Base-by-base conservation (phyloP, 805 yeast genomes). In the Ogataea nonfermentans region DNA sequence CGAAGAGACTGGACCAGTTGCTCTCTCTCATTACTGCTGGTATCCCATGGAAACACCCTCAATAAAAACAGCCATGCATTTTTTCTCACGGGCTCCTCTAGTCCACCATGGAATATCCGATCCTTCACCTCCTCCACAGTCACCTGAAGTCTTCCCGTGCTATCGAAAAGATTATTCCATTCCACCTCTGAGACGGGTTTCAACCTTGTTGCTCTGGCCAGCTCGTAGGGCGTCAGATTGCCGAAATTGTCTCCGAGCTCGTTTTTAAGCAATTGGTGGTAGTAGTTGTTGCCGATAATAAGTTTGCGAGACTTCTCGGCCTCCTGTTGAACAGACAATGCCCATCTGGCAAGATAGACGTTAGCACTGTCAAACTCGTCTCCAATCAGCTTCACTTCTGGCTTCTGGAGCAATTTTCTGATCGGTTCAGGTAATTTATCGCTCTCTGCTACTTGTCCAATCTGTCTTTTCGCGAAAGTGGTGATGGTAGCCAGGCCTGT, bases 271-370 rank as follows among this genome's bases (percentile, higher is more conserved):
- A 76, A 57, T 22, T 71, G 72, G 30, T 71, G 62, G 48, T 81
- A 80, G 12, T 78, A 68, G n/a, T 77, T 78, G 51, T 79, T 81
- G 40, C 81, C 68, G 24, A 80, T 67, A 53, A 73, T 67, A 53
- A 68, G 67, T 41, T 68, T 67, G 44, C 77, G 63, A 44, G 76
- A 70, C 40, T 77, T 74, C 49, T 79, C 89, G 2, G 96, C 93
- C 59, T 91, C 95, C 52, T 89, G 90, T 52, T 91, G 93, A 8
- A 93, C 93, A 20, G 87, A 87, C 51, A 87, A 74, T 0, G 98
- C 97, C 98, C 98, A 93, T 65, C 89, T 90, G 4, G 98, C 98
- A 43, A 91, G 68, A 59, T 88, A 91, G 4, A 89, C 84, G 38
- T 90, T 75, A 0, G 98, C 98, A 36, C 91, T 80, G 56, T 90